Conservation (phyloP, 495 filamentous ascomycete genomes). For the Amorphotheca resinae region DNA sequence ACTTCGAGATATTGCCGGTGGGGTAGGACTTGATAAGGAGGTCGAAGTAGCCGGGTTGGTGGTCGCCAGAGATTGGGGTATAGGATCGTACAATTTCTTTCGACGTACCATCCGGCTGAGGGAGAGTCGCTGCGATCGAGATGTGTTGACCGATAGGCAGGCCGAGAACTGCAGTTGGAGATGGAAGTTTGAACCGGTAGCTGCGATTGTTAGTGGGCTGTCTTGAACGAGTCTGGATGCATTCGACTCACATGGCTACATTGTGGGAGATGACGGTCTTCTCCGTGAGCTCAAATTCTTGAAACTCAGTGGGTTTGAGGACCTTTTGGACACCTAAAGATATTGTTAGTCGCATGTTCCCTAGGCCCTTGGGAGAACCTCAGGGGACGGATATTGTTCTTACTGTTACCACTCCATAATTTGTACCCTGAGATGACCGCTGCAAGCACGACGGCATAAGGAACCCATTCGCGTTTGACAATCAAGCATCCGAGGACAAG, state of each 20-base stretch:
- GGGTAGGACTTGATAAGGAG: conserved; percentile 96
- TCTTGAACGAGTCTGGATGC: conserved; percentile 7
- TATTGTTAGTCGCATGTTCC: conserved; percentile 1
- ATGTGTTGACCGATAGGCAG: conserved; percentile 98
- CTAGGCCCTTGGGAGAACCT: not conserved
- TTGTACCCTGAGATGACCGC: conserved; percentile 49
- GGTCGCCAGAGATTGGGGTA: conserved; percentile 89
- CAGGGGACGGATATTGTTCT: conserved; percentile 14
- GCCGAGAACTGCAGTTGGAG: conserved; percentile 69
- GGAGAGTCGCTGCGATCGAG: conserved; percentile 72
- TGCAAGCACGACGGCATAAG: conserved; percentile 55
- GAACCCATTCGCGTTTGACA: conserved; percentile 65
- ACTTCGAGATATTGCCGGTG: conserved; percentile 86
- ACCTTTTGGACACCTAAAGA: conserved; percentile 57
- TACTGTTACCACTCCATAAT: conserved; percentile 43
- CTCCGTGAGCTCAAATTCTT: conserved; percentile 78
- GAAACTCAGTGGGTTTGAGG: conserved; percentile 76
- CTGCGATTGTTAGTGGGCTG: conserved; percentile 25
- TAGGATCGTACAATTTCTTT: conserved; percentile 94
- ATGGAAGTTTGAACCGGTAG: conserved; percentile 82
- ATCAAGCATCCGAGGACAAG: conserved; percentile 64
- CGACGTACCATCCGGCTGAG: conserved; percentile 44
- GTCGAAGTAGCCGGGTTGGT: conserved; percentile 88
- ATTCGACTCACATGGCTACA: conserved; percentile 63
- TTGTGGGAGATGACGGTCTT: conserved; percentile 93